Conservation (phyloP, 2,329 filamentous ascomycete species). For the Penicillium griseofulvum region DNA sequence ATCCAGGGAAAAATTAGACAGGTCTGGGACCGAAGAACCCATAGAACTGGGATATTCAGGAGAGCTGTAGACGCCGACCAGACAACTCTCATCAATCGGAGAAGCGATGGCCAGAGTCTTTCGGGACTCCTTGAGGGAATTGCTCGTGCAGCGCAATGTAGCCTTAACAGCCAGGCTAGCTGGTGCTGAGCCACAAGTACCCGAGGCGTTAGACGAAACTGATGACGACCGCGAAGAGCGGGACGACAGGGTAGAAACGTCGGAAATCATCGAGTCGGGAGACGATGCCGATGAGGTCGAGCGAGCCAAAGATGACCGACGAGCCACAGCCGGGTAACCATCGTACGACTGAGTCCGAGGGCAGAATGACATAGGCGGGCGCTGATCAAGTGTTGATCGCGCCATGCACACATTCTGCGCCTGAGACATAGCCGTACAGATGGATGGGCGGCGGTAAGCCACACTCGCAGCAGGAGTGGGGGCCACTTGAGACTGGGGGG, state of each 20-base stretch:
- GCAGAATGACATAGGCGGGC: conserved; percentile 39
- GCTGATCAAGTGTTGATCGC: conserved; percentile 56
- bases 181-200: conserved; percentile 27
- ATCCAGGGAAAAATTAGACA: conserved; percentile 37
- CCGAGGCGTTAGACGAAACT: conserved; percentile 44
- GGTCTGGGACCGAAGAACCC: conserved; percentile 30
- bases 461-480: conserved; percentile 63
- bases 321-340: conserved; percentile 49
- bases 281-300: conserved; percentile 54
- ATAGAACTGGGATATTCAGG: conserved; percentile 32
- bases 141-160: conserved; percentile 41
- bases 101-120: conserved; percentile 38
- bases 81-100: conserved; percentile 38
- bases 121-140: conserved; percentile 37
- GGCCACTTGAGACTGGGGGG: conserved; percentile 54
- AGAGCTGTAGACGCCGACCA: conserved; percentile 35
- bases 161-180: conserved; percentile 41
- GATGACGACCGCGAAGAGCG: conserved; percentile 53
- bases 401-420: conserved; percentile 55
- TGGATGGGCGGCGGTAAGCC: conserved; percentile 54
- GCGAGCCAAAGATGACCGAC: conserved; percentile 50
- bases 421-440: conserved; percentile 59
- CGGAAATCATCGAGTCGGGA: conserved; percentile 64
- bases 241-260: conserved; percentile 56
- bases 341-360: conserved; percentile 43